Evolutionary conservation across 306 rosid genomes (phyloP).

Genomic region (Quillaja saponaria): DNA sequence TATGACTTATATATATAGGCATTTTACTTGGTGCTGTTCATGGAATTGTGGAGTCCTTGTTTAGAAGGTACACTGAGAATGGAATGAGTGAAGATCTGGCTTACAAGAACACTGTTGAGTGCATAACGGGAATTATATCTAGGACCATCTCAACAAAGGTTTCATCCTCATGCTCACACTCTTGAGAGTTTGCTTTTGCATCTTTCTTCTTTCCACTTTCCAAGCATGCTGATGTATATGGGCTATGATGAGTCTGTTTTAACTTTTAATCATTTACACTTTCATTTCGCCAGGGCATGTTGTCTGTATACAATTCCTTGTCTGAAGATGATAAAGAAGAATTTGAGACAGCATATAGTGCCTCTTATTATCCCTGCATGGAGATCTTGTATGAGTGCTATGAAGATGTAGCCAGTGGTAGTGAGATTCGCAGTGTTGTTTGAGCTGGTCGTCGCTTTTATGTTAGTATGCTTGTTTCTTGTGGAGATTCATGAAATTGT

Average conservation of each 20-base stretch:
- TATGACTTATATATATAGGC: conserved; percentile 56
- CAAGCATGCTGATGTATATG: not conserved
- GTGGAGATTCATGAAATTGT: not conserved
- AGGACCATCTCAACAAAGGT: conserved; percentile 90
- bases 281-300: conserved; percentile 64
- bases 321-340: conserved; percentile 76
- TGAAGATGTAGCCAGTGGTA: conserved; percentile 87
- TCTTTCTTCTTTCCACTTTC: not conserved
- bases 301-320: conserved; percentile 78
- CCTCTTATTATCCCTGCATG: conserved; percentile 94
- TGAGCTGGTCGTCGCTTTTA: conserved; percentile 95
- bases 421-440: conserved; percentile 96
- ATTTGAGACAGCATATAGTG: conserved; percentile 92
- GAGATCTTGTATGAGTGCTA: conserved; percentile 96
- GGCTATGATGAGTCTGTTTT: conserved; percentile 13
- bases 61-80: conserved; percentile 86
- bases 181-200: not conserved
- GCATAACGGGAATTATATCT: conserved; percentile 81
- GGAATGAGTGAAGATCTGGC: conserved; percentile 91
- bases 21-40: conserved; percentile 98
- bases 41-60: conserved; percentile 90
- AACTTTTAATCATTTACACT: conserved; percentile 11
- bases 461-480: conserved; percentile 45
- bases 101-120: conserved; percentile 91
- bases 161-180: conserved; percentile 9